These are phyloP conservation scores for Stenocarpella maydis DNA, from an alignment of 2,329 filamentous ascomycete genomes.

Conservation along the genomic window DNA sequence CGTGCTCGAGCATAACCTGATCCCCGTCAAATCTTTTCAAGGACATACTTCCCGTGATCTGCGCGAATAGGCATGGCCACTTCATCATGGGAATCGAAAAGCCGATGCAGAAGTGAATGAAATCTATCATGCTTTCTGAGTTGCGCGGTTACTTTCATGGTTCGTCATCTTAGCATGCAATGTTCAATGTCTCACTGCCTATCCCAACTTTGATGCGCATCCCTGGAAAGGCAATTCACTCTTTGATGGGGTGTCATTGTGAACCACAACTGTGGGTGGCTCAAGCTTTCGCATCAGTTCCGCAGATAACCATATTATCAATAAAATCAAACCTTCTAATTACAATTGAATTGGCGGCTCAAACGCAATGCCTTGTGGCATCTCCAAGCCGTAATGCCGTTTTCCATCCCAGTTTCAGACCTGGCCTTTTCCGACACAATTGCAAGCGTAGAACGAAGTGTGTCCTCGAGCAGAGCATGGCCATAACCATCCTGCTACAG, in stretches of 20 bases:
- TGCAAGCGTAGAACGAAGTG: not conserved
- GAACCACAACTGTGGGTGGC: not conserved
- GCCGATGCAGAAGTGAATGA: not conserved
- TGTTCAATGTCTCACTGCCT: not conserved
- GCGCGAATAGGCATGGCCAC: not conserved
- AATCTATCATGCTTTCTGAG: not conserved
- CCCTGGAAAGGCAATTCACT: not conserved
- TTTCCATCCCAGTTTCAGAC: not conserved
- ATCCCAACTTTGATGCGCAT: not conserved
- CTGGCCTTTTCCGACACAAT: not conserved
- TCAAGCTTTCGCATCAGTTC: not conserved
- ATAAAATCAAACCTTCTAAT: not conserved
- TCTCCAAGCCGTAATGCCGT: not conserved
- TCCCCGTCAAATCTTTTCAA: not conserved
- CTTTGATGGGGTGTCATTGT: not conserved
- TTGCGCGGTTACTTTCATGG: not conserved
- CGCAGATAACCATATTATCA: not conserved
- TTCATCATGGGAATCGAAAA: not conserved
- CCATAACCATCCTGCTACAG: not conserved
- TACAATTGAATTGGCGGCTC: not conserved
- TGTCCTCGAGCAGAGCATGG: not conserved
- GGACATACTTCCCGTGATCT: not conserved
- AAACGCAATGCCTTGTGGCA: not conserved
- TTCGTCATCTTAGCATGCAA: not conserved
- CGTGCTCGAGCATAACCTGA: not conserved